Conservation (phyloP, 495 filamentous ascomycete species). For the Acidomyces sp. region DNA sequence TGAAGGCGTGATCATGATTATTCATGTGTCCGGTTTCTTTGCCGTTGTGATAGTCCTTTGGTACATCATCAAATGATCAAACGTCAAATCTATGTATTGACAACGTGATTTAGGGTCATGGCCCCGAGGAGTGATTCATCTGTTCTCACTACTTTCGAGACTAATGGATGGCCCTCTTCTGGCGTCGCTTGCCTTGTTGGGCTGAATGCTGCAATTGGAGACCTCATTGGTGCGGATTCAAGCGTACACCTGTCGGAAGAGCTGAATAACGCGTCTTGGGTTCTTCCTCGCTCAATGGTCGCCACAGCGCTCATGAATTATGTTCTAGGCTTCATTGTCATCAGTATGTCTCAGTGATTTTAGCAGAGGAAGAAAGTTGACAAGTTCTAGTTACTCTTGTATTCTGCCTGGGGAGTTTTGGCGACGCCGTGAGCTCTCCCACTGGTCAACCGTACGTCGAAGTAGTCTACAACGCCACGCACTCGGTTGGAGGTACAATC, state of each 20-base stretch:
- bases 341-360: not conserved
- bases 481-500: slow-evolving; percentile 9
- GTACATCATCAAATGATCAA: not conserved
- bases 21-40: slow-evolving; percentile 16
- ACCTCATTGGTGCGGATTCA: slow-evolving; percentile 24
- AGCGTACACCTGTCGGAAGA: slow-evolving; percentile 25
- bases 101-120: not conserved
- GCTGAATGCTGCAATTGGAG: slow-evolving; percentile 13
- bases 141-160: slow-evolving; percentile 1
- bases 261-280: slow-evolving; percentile 20
- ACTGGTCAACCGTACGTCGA: slow-evolving; percentile 9
- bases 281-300: slow-evolving; percentile 24
- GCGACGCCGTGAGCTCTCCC: not conserved
- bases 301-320: slow-evolving; percentile 20
- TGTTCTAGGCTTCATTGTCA: slow-evolving; percentile 14
- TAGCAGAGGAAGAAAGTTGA: not conserved
- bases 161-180: slow-evolving; percentile 18
- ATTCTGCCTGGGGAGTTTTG: slow-evolving; percentile 2
- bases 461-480: slow-evolving; percentile 8
- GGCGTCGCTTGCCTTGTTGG: slow-evolving; percentile 22
- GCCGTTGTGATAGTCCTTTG: not conserved
- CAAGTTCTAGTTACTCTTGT: not conserved
- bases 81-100: no score
- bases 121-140: not conserved
- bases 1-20: slow-evolving; percentile 20